Conservation (phyloP, 345 rosid species). For the Iberis pinnata region DNA sequence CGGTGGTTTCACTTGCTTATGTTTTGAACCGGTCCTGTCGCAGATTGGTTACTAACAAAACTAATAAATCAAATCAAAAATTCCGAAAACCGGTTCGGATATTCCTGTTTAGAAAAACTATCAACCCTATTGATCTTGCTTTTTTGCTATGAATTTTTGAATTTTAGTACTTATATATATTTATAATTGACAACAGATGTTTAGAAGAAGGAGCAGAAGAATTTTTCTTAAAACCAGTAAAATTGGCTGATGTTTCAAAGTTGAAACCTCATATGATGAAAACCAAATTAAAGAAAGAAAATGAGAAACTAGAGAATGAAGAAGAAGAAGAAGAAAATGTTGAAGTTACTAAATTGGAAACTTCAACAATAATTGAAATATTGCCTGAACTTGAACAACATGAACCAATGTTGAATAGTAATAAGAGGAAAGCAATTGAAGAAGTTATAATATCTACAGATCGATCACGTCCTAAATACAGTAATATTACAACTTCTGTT, state of each 20-base stretch:
- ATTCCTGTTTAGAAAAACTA: no score
- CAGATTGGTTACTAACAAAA: no score
- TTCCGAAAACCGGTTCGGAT: no score
- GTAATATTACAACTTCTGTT: background rate
- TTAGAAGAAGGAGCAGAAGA: constrained; percentile 94
- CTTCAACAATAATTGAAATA: background rate
- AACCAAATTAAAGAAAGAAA: constrained; percentile 20
- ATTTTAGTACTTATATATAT: background rate
- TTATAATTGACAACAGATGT: constrained; percentile 36
- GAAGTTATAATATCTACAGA: background rate
- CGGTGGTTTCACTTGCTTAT: no score
- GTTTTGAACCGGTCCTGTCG: no score
- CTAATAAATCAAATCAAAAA: no score
- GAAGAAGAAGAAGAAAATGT: constrained; percentile 10
- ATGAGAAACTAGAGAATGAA: background rate
- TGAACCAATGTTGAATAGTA: background rate
- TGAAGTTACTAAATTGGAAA: constrained; percentile 7
- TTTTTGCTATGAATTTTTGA: constrained; percentile 1
- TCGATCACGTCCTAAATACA: background rate
- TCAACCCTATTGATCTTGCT: no score
- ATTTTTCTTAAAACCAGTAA: constrained; percentile 81
- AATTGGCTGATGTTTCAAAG: constrained; percentile 68
- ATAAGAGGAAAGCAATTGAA: background rate
- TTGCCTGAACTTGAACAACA: background rate
- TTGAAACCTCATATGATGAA: constrained; percentile 52